These are phyloP conservation scores for Rhododendron simsii DNA, from an alignment of 148 eudicot genomes.

Conservation along the genomic window DNA sequence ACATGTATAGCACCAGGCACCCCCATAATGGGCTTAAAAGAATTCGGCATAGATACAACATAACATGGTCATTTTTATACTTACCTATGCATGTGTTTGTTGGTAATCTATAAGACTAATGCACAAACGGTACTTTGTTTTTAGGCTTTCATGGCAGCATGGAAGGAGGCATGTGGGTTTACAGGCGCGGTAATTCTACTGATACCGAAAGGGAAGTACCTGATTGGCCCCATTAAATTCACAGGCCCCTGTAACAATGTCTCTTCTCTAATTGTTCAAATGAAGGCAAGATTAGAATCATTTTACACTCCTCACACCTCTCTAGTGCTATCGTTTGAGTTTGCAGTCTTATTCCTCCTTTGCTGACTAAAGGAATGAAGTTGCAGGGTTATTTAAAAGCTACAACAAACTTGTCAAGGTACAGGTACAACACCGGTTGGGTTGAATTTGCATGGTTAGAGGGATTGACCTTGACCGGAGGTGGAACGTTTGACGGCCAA, in stretches of 20 bases:
- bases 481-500: conserved; percentile 51
- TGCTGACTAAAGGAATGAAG: conserved; percentile 4
- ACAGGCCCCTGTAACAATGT: conserved; percentile 1
- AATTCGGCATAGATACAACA: not conserved
- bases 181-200: not conserved
- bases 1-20: not conserved
- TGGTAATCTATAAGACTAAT: not conserved
- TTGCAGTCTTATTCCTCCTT: not conserved
- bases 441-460: conserved; percentile 42
- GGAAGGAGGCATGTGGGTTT: conserved; percentile 9
- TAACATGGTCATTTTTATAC: not conserved
- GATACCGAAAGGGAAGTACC: conserved; percentile 8
- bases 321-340: not conserved
- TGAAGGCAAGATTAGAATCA: conserved; percentile 2
- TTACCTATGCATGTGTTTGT: not conserved
- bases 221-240: conserved; percentile 9
- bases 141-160: conserved; percentile 9
- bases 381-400: conserved; percentile 48
- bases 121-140: not conserved
- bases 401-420: conserved; percentile 36
- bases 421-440: conserved; percentile 37
- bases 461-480: conserved; percentile 41
- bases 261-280: not conserved
- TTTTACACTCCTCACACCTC: not conserved
- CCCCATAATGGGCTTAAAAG: not conserved